A percentile compares a stretch with the other conserved stretches of the same genome.
These are phyloP conservation scores for Beverwykella pulmonaria DNA, from an alignment of 495 filamentous ascomycete species.

Conservation along the genomic window DNA sequence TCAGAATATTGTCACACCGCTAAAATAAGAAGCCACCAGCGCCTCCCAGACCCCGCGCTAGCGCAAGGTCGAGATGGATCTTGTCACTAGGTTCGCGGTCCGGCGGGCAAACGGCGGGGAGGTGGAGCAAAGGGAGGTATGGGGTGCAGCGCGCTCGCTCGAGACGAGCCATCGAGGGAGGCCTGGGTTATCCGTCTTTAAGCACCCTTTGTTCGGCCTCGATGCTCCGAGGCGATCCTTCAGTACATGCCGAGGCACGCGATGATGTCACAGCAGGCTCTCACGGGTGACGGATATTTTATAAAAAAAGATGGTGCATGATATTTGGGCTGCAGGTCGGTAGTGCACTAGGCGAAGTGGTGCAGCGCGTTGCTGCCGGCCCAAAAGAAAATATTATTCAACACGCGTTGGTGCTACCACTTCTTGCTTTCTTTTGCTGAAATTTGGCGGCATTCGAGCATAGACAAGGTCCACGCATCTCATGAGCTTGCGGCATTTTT, in stretches of 20 bases:
- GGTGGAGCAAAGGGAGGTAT: slow-evolving; percentile 5
- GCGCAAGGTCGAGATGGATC: background rate
- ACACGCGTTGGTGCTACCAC: background rate
- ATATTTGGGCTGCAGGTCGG: slow-evolving; percentile 1
- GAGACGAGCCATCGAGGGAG: background rate
- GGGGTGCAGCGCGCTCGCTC: slow-evolving; percentile 5
- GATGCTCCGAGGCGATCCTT: background rate
- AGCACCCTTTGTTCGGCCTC: background rate
- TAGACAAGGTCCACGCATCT: background rate
- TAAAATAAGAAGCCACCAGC: slow-evolving; percentile 8
- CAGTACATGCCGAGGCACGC: background rate
- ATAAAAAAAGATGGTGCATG: background rate
- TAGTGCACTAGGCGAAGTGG: background rate
- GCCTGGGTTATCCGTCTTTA: background rate
- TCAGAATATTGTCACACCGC: slow-evolving; percentile 25
- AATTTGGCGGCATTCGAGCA: background rate
- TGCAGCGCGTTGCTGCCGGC: too few relatives aligned
- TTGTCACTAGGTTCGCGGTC: background rate
- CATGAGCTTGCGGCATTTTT: slow-evolving; percentile 6
- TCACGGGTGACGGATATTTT: background rate
- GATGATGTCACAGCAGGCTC: background rate
- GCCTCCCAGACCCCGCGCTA: slow-evolving; percentile 9
- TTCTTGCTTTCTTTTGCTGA: background rate
- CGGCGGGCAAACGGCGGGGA: background rate
- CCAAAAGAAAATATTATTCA: too few relatives aligned